Evolutionary conservation across 202 grass and related monocot species (phyloP), one percentile per base, ranked within the genome.

Genomic region (Thinopyrum obtusiflorum): DNA sequence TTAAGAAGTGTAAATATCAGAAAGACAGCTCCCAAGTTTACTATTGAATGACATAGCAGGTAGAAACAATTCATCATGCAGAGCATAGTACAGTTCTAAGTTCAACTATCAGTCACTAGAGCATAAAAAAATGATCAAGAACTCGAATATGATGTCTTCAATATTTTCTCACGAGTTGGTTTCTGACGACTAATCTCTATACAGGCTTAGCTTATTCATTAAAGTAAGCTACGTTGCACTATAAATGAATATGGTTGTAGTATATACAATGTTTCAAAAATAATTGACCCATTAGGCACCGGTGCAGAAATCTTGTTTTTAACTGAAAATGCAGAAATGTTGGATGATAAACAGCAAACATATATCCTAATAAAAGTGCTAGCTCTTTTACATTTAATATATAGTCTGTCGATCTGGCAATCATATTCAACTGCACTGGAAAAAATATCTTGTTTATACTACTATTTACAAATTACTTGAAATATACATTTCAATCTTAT

Each of bases 1-100:
- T 86, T 26, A 6, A 72, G 21, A 84, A 26, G 70, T 66, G 59
- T 82, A 84, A 25, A 77, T 61, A 60, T 88, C 71, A 88, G 57
- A 75, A 82, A 42, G 4, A 81, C 42, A 67, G 10, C 39, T 32
- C 65, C 40, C 68, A 82, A 60, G 42, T 73, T 61, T 33, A 31
- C 7, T 73, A 27, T 24, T 24, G 5, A 44, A 11, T 49, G 14
- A 46, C 9, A 70, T 73, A 72, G 8, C 28, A 27, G 14, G 25
- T 27, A 24, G 20, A 68, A 77, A 39, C 6, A 85, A 60, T 31
- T 78, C 23, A 80, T 51, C 37, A 35, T 10, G 26, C 26, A 72
- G 65, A 74, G 20, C 36, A 68, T 11, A 62, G 8, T 47, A 67
- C 18, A n/a, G 26, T 33, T 72, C 12, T n/a, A 59, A 47, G 63